Base-by-base conservation (phyloP, 208 protist species). In the Trypanosoma scelopori region DNA sequence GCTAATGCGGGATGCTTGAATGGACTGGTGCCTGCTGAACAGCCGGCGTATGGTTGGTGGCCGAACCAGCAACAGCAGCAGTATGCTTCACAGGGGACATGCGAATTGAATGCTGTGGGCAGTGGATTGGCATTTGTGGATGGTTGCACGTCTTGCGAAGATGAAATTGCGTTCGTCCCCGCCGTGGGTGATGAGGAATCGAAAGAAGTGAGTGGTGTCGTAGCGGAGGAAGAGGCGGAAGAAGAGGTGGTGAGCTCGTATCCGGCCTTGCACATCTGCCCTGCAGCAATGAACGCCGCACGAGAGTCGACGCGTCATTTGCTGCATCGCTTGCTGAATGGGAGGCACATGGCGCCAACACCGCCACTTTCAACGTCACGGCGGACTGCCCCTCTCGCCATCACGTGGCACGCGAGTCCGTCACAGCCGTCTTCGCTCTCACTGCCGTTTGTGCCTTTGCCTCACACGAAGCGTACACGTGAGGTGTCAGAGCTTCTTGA, bases 241-340 rank as follows among this genome's bases (percentile, higher is more conserved):
- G 49, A 59, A 50, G 52, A 60, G 3, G 63, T 53, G 7, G 6
- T 9, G 9, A 51, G 35, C 39, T 41, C 42, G 12, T 27, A 46
- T 22, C 41, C 51, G 6, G 52, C 32, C 13, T 56, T 70, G 56
- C 41, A 64, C 49, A 59, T 71, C 23, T 63, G 22, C 28, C 65
- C 65, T n/a, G 48, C 43, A 13, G 56, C 27, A 23, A 39, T 48
- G 5, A 37, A 64, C 0, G 65, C 56, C 23, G 39, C 48, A 32
- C 47, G 49, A 20, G 27, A 25, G 16, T 71, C 65, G 16, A 65
- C 65, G 16, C 65, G 65, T 27, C 48, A 65, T 41, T 46, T 71
- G 15, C 7, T 71, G 1, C 49, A 65, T 22, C 23, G 22, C 11
- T 42, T 71, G 48, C 37, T 71, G 27, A 18, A 50, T 12, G 9